Base-by-base conservation (phyloP, 805 yeast genomes). In the Ogataea zsoltii region DNA sequence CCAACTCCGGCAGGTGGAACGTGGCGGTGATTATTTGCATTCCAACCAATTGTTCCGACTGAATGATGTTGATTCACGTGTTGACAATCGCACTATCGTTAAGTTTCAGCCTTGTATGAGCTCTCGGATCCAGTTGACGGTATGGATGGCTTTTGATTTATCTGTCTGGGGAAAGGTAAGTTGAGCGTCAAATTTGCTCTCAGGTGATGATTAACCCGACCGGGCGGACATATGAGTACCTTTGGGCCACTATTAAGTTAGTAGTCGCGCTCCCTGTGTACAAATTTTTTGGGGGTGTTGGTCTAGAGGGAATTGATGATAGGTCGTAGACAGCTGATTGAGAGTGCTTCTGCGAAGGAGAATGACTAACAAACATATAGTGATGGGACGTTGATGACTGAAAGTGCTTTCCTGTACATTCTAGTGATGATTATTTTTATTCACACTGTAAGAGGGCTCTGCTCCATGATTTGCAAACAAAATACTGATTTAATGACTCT, bases 61-160 rank as follows among this genome's bases (percentile, higher is more conserved):
- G 81, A 76, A 75, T 70, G 56, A 49, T 53, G 60, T 48, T 57
- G 42, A 54, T 48, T 64, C 64, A 63, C 45, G 54, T 71, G 80
- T 75, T 68, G 80, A 76, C 80, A 74, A 73, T 64, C 57, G 76
- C 75, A 67, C 49, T 66, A 58, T 75, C 78, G 79, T 75, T 75
- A 75, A 75, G 80, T 75, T 75, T 75, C 80, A 75, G 80, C 80
- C 80, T 75, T 75, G 80, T 75, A 75, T 75, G 80, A 75, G 79
- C 64, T 49, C 39, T 45, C 39, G 39, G 35, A 7, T 31, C 33
- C 38, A 25, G 17, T 33, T 18, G 38, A 14, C 29, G 33, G 35
- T 23, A 34, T 41, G 44, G 25, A 30, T 21, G 47, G 38, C 39
- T 33, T 31, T 40, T 39, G 43, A 39, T 60, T 56, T 50, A 44